phyloP scores from a whole-genome alignment of 805 yeast genomes.

The Ogataea methylovora region DNA sequence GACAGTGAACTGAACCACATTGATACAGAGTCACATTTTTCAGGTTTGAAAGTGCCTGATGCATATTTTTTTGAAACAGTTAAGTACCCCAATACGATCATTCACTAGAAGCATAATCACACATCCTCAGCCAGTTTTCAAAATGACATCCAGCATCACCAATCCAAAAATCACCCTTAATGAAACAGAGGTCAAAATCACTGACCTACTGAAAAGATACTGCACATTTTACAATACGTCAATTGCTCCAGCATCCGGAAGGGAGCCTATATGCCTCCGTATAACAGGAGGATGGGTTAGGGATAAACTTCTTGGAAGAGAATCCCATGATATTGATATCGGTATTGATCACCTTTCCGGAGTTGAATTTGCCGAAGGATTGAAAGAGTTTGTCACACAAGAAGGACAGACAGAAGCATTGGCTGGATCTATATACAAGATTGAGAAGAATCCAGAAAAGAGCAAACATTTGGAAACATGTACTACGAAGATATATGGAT shows the following conservation, averaged over 20 bases:
- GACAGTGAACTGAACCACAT: no score
- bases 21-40: no score
- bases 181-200: constrained; percentile 17
- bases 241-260: not conserved
- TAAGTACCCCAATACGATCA: no score
- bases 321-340: constrained; percentile 84
- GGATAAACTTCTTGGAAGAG: constrained; percentile 77
- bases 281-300: constrained; percentile 99
- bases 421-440: constrained; percentile 55
- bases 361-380: constrained; percentile 67
- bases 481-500: constrained; percentile 74
- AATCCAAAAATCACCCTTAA: constrained; percentile 13
- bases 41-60: no score
- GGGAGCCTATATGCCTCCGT: constrained; percentile 35
- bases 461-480: constrained; percentile 96
- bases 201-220: constrained; percentile 18
- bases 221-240: constrained; percentile 16
- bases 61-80: no score
- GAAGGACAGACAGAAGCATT: constrained; percentile 14
- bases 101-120: no score
- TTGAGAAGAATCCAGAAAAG: constrained; percentile 89
- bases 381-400: constrained; percentile 42
- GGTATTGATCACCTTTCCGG: constrained; percentile 85
- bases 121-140: no score
- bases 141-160: no score